Evolutionary conservation across 2,329 filamentous ascomycete species (phyloP), one percentile per base, ranked within the genome.

Genomic region (Lecanosticta acicola): DNA sequence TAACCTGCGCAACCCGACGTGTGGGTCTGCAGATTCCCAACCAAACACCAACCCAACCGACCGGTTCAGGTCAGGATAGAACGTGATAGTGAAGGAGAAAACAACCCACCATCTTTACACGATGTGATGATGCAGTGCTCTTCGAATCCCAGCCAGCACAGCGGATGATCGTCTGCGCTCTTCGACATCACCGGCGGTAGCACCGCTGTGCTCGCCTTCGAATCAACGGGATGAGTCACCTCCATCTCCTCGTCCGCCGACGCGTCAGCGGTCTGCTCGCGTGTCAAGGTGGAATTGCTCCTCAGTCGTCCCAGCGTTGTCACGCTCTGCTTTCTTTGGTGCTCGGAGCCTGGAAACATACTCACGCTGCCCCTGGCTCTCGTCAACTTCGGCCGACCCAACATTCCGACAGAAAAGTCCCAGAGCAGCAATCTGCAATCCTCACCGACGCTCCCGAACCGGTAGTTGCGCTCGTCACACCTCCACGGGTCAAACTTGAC

Each of bases 321-420:
- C 58, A 44, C 66, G 34, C 61, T 56, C 29, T 51, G 46, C 72
- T 72, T 51, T 4, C 53, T 42, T 11, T 29, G 24, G 7, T 29
- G 24, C n/a, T 52, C 44, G n/a, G 35, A 55, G 68, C 73, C 42
- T 70, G 82, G 9, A 71, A 79, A 39, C 78, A 67, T 56, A 45
- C 71, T 73, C 39, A 78, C 68, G 54, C 75, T 78, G 26, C 68
- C 72, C 51, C 75, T 69, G 42, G 84, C 77, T 49, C 78, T 71
- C 37, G 58, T 51, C 29, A 80, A 84, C 69, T 91, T 91, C 16
- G 93, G 91, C 49, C 90, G 79, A 67, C 94, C 87, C 59, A 98
- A 75, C 91, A 97, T 97, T 58, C 89, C 89, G 34, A 95, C 88
- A 55, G 84, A 95, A 65, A 98, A 98, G 71, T 98, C 93, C 93